A percentile compares a stretch with the other conserved stretches of the same genome.
Conservation (phyloP, 2,329 filamentous ascomycete genomes). For the Elsinoe arachidis region DNA sequence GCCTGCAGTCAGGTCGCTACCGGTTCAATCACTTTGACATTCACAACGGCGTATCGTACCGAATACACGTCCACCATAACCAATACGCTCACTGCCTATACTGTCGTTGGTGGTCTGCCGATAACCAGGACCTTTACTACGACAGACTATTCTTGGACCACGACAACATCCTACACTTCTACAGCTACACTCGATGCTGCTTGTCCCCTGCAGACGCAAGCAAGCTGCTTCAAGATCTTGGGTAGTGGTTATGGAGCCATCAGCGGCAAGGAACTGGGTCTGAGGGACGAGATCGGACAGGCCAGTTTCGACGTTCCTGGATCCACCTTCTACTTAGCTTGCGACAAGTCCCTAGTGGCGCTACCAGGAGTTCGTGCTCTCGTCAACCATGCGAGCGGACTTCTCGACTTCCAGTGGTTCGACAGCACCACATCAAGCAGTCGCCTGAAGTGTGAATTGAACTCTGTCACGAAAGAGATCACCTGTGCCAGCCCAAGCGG, state of each 20-base stretch:
- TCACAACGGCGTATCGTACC: not conserved
- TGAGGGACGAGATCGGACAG: not conserved
- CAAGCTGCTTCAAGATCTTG: conserved; percentile 3
- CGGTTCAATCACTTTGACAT: not conserved
- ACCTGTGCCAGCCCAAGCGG: not conserved
- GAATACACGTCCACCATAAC: not conserved
- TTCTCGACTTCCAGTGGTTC: not conserved
- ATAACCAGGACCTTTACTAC: not conserved
- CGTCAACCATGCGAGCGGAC: not conserved
- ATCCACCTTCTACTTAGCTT: not conserved
- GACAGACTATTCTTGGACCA: not conserved
- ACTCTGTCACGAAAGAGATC: not conserved
- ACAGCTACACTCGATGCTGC: not conserved
- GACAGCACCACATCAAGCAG: not conserved
- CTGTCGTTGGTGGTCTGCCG: not conserved
- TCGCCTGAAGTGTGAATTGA: not conserved
- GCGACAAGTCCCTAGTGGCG: not conserved
- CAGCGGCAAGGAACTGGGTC: not conserved
- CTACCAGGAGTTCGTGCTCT: not conserved
- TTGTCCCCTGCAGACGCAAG: conserved; percentile 8
- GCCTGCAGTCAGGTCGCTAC: not conserved
- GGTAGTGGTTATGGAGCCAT: not conserved
- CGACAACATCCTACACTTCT: not conserved
- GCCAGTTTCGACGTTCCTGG: not conserved
- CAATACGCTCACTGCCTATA: not conserved